Conservation (phyloP, 2,329 filamentous ascomycete species). For the Sarocladium kiliense region DNA sequence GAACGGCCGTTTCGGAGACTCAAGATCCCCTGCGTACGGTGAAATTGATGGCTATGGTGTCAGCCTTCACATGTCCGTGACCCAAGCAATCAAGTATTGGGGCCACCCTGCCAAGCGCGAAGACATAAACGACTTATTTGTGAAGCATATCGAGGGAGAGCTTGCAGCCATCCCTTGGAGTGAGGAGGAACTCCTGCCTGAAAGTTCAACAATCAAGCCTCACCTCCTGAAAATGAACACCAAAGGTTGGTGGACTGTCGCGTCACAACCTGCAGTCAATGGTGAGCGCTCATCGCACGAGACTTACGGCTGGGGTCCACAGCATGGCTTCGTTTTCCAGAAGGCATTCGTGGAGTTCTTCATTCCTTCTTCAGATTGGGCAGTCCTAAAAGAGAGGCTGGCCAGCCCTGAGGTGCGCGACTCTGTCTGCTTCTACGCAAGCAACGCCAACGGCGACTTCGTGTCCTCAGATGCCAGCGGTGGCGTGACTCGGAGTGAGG, state of each 20-base stretch:
- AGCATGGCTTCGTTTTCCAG: constrained; percentile 92
- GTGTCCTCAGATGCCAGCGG: constrained; percentile 55
- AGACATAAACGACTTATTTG: constrained; percentile 79
- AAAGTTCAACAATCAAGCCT: constrained; percentile 75
- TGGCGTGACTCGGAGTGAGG: constrained; percentile 15
- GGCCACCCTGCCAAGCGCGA: constrained; percentile 63
- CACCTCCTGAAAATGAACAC: constrained; percentile 72
- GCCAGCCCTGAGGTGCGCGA: constrained; percentile 48
- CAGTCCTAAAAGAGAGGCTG: constrained; percentile 58
- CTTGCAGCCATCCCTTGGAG: constrained; percentile 87
- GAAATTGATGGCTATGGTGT: constrained; percentile 98
- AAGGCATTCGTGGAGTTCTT: constrained; percentile 99
- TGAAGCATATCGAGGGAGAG: constrained; percentile 72
- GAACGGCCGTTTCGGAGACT: constrained; percentile 93
- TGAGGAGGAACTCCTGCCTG: constrained; percentile 78
- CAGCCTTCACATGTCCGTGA: constrained; percentile 85
- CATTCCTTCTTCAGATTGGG: constrained; percentile 69
- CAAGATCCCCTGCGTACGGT: constrained; percentile 86
- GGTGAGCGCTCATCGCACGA: constrained; percentile 70
- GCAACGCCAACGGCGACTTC: constrained; percentile 74
- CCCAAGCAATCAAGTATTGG: constrained; percentile 80
- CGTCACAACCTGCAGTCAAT: constrained; percentile 91
- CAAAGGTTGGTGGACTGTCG: constrained; percentile 92
- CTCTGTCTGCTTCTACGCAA: constrained; percentile 81
- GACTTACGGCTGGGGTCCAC: constrained; percentile 90